Conservation (phyloP, 306 rosid genomes). For the Dryas drummondii region DNA sequence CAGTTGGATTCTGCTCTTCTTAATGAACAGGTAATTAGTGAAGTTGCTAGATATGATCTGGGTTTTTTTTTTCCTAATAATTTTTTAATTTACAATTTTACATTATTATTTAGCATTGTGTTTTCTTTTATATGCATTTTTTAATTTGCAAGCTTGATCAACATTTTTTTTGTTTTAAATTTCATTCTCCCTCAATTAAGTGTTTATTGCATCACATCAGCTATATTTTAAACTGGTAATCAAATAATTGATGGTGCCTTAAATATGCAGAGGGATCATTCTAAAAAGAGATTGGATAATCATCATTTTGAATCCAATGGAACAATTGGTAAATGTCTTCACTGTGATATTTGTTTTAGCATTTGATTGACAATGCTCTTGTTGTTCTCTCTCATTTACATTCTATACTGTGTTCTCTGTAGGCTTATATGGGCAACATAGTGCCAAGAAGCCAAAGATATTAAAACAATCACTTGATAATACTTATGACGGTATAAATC, state of each 20-base stretch:
- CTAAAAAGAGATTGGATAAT: constrained; percentile 75
- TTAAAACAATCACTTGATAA: constrained; percentile 68
- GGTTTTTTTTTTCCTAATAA: background rate
- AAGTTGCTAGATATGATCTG: constrained; percentile 11
- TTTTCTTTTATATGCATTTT: background rate
- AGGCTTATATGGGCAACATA: constrained; percentile 81
- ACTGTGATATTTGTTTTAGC: constrained; percentile 20
- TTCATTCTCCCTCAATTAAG: background rate
- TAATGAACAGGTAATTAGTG: constrained; percentile 62
- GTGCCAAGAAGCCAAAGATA: constrained; percentile 71
- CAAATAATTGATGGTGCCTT: constrained; percentile 18
- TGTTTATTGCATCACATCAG: constrained; percentile 6
- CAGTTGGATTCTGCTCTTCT: constrained; percentile 65
- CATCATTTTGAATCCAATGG: constrained; percentile 85
- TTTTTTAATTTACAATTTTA: background rate
- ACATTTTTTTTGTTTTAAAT: background rate
- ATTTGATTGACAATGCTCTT: constrained; percentile 10
- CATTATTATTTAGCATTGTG: background rate
- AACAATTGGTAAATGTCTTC: constrained; percentile 54
- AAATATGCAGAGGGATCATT: constrained; percentile 73
- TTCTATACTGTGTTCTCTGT: constrained; percentile 30
- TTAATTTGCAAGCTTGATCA: background rate
- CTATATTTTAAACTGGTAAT: constrained; percentile 8
- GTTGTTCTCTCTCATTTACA: constrained; percentile 18
- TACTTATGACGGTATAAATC: constrained; percentile 63